Base-by-base conservation (phyloP, 352 stramenopile species). In the Globisporangium cylindrosporum region DNA sequence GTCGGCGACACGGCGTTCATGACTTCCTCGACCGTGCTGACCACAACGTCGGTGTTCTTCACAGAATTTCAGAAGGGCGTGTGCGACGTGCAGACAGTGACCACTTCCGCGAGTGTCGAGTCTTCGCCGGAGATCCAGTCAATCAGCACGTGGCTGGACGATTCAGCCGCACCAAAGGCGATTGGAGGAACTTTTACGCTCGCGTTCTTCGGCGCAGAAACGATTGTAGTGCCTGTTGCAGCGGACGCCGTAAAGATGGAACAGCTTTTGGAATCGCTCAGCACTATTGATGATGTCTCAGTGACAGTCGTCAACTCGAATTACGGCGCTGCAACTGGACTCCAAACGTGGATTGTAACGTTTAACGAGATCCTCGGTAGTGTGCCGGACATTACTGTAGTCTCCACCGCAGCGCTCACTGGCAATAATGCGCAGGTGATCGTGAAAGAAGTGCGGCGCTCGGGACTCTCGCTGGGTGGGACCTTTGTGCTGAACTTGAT, bases 21-120 rank as follows among this genome's bases (percentile, higher is more conserved):
- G 70, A 43, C 65, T 5, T 81, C 79, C 3, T 70, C 72, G 14
- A 81, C 83, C 2, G 3, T 77, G 10, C 43, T 84, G 25, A 79
- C 74, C 0, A 66, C 70, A 1, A 72, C 80, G 0, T 68, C 74
- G 0, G 70, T 81, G 8, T n/a, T 75, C 18, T 91, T 92, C 57
- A 88, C 58, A 0, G 75, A 93, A 59, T 61, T 95, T 1, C 84
- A 93, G 20, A 89, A 88, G 15, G 97, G 96, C 36, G 69, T 92
- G n/a, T 97, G 95, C 20, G 97, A 99, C 73, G 84, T 99, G 6
- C 97, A 99, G 80, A 98, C 92, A 0, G 85, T 99, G 41, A 91
- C 88, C 1, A 91, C 94, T 14, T 95, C 92, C 20, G 82, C 89
- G 7, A 97, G 97, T 58, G 81, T 93, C 4, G 86, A 94, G 55